These are phyloP conservation scores for Phytophthora kernoviae DNA, from an alignment of 352 stramenopile genomes.

Conservation along the genomic window DNA sequence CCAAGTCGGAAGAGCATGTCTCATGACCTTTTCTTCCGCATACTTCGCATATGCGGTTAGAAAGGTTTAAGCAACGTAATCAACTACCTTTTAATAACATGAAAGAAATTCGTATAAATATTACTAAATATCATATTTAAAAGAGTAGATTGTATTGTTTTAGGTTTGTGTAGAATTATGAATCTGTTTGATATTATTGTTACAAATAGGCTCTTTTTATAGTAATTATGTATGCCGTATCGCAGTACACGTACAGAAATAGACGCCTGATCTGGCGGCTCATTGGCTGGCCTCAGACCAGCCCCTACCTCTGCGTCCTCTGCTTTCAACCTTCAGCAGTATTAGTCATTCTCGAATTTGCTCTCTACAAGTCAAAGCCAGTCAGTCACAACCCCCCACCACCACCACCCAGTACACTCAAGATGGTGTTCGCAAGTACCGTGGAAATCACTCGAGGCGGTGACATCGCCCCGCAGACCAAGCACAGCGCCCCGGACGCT, in stretches of 20 bases:
- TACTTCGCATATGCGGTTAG: not conserved
- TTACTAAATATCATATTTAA: no score
- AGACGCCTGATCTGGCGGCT: no score
- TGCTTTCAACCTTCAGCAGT: no score
- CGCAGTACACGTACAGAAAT: not conserved
- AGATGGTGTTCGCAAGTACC: conserved; percentile 58
- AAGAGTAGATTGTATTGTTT: no score
- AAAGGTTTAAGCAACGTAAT: not conserved
- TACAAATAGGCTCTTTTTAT: no score
- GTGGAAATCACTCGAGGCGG: conserved; percentile 52
- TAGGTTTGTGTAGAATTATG: no score
- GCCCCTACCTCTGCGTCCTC: not conserved
- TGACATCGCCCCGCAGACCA: conserved; percentile 33
- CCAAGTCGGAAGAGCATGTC: not conserved
- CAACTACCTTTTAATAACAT: no score
- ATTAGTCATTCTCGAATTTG: conserved; percentile 44
- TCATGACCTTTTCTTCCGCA: not conserved
- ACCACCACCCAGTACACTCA: not conserved
- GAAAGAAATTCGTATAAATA: no score
- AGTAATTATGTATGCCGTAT: not conserved
- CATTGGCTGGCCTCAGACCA: not conserved
- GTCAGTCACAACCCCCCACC: not conserved
- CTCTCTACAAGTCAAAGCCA: conserved; percentile 13
- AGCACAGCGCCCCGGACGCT: conserved; percentile 31
- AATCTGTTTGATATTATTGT: no score